Conservation (phyloP, 352 stramenopile genomes). For the Globisporangium lucens region DNA sequence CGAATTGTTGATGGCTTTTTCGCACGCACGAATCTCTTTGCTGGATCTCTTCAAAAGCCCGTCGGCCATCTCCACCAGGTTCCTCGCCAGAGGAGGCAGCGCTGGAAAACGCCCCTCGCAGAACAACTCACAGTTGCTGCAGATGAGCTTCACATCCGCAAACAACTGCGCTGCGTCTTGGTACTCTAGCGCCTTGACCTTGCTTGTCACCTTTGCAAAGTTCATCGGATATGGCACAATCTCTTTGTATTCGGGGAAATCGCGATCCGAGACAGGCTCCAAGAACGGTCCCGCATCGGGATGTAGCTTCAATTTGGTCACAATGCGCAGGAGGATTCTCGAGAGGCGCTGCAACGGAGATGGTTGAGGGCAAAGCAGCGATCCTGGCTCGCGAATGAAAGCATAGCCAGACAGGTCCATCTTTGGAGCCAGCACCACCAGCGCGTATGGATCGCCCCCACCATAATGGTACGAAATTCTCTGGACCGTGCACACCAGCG, state of each 20-base stretch:
- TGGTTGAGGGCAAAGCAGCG: slow-evolving; percentile 58
- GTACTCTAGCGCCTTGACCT: slow-evolving; percentile 60
- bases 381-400: slow-evolving; percentile 30
- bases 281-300: slow-evolving; percentile 67
- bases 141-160: slow-evolving; percentile 63
- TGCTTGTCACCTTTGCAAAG: slow-evolving; percentile 50
- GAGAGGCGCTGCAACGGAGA: slow-evolving; percentile 56
- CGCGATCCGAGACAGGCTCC: slow-evolving; percentile 71
- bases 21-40: slow-evolving; percentile 61
- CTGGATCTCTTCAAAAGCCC: slow-evolving; percentile 61
- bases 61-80: slow-evolving; percentile 65
- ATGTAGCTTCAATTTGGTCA: slow-evolving; percentile 61
- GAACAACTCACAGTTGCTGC: slow-evolving; percentile 78
- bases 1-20: slow-evolving; percentile 28
- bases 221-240: slow-evolving; percentile 79
- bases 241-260: slow-evolving; percentile 85
- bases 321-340: slow-evolving; percentile 55
- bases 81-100: slow-evolving; percentile 66
- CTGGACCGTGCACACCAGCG: slow-evolving; percentile 56
- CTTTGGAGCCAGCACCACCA: slow-evolving; percentile 50
- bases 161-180: slow-evolving; percentile 50
- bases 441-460: slow-evolving; percentile 75
- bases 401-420: slow-evolving; percentile 25
- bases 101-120: slow-evolving; percentile 78
- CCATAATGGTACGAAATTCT: slow-evolving; percentile 78